Conservation (phyloP, 2,329 filamentous ascomycete species). For the Albifimbria verrucaria region DNA sequence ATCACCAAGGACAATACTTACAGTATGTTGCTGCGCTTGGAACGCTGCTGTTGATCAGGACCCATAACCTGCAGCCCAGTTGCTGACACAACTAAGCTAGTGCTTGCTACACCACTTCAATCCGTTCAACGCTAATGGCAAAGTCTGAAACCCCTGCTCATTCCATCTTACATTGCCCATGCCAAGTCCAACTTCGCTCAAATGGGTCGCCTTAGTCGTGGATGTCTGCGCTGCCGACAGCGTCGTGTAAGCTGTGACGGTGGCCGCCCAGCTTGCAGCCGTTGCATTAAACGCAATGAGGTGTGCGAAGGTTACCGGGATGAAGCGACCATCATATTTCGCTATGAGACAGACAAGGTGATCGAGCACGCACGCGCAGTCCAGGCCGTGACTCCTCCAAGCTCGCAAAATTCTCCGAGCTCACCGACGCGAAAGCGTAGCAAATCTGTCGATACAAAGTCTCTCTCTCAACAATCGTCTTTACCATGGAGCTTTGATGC, state of each 20-base stretch:
- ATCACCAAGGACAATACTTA: too few species aligned
- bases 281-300: conserved; percentile 33
- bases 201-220: conserved; percentile 26
- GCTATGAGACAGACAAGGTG: conserved; percentile 30
- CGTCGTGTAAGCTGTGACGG: conserved; percentile 30
- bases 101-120: too few species aligned
- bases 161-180: too few species aligned
- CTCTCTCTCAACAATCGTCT: not conserved
- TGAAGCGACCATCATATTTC: conserved; percentile 31
- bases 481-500: not conserved
- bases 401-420: not conserved
- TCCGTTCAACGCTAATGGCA: too few species aligned
- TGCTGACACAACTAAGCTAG: too few species aligned
- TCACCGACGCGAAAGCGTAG: not conserved
- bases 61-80: too few species aligned
- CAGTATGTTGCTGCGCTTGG: too few species aligned
- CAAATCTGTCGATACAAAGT: not conserved
- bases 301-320: conserved; percentile 35
- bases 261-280: conserved; percentile 29
- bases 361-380: conserved; percentile 12
- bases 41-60: too few species aligned
- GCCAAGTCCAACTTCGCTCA: too few species aligned
- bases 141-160: too few species aligned
- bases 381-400: not conserved
- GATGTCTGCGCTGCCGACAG: conserved; percentile 29